Conservation (phyloP, 2,329 filamentous ascomycete species). For the Bipolaris victoriae region DNA sequence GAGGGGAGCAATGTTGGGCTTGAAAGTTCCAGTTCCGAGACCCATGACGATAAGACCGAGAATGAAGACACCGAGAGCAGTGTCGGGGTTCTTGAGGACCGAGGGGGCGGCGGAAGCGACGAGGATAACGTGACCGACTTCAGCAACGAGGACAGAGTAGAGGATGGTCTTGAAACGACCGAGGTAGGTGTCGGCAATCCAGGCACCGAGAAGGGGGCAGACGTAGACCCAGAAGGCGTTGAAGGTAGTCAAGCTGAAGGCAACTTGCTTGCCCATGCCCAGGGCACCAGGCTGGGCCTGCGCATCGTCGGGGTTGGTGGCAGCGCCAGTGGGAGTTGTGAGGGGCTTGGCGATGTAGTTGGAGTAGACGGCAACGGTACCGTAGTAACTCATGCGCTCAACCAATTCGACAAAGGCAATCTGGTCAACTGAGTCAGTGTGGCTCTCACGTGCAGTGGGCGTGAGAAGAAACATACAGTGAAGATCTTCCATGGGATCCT, state of each 20-base stretch:
- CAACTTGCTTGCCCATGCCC: constrained; percentile 61
- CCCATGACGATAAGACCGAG: constrained; percentile 67
- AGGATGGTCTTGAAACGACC: constrained; percentile 67
- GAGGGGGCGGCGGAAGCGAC: constrained; percentile 61
- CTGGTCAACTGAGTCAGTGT: constrained; percentile 7
- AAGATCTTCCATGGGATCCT: constrained; percentile 43
- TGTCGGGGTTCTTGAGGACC: constrained; percentile 56
- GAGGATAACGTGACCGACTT: constrained; percentile 62
- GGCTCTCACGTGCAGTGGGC: not conserved
- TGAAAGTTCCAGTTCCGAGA: constrained; percentile 72
- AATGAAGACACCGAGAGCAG: constrained; percentile 62
- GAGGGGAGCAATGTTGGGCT: constrained; percentile 66
- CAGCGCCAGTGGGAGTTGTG: constrained; percentile 39
- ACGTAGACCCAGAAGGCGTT: constrained; percentile 64
- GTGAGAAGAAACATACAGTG: constrained; percentile 17
- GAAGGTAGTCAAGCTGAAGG: constrained; percentile 59
- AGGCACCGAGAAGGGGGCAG: constrained; percentile 64
- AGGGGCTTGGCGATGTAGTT: constrained; percentile 47
- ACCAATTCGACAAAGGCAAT: constrained; percentile 49
- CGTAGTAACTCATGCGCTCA: constrained; percentile 51
- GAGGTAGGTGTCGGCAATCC: constrained; percentile 65
- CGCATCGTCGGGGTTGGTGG: constrained; percentile 31
- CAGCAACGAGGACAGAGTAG: constrained; percentile 63
- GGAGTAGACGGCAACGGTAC: constrained; percentile 45
- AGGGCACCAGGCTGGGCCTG: constrained; percentile 58